Conservation (phyloP, 2,329 filamentous ascomycete genomes). For the Venturia nashicola region DNA sequence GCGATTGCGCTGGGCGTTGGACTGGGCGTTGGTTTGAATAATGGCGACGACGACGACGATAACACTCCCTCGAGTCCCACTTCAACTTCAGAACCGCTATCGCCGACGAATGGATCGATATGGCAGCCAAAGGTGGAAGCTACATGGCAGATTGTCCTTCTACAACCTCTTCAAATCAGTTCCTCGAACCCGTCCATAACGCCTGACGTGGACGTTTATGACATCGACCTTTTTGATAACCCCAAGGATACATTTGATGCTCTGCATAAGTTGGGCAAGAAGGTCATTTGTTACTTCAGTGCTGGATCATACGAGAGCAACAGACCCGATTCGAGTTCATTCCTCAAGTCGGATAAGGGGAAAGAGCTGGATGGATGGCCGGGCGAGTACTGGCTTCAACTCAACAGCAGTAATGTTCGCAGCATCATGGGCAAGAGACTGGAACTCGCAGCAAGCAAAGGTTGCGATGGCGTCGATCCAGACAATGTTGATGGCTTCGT, state of each 20-base stretch:
- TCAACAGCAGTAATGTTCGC: constrained; percentile 45
- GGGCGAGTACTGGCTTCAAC: constrained; percentile 54
- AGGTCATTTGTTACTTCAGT: constrained; percentile 53
- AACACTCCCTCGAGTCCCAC: constrained; percentile 15
- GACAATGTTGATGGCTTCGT: constrained; percentile 59
- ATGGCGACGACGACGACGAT: constrained; percentile 13
- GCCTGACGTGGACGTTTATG: constrained; percentile 9
- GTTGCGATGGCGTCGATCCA: constrained; percentile 49
- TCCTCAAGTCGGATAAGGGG: constrained; percentile 45
- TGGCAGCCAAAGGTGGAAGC: constrained; percentile 43
- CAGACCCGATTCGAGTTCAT: constrained; percentile 45
- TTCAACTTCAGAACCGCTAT: constrained; percentile 13
- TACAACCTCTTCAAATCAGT: constrained; percentile 25
- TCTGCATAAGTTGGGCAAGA: constrained; percentile 3
- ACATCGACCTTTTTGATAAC: constrained; percentile 6
- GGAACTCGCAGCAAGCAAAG: constrained; percentile 45
- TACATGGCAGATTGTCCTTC: constrained; percentile 52
- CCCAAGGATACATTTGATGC: not conserved
- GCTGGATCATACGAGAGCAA: constrained; percentile 56
- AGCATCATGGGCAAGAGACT: constrained; percentile 52
- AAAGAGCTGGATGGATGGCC: constrained; percentile 49
- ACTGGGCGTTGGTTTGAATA: constrained; percentile 34
- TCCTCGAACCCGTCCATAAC: constrained; percentile 8
- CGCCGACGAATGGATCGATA: constrained; percentile 13
- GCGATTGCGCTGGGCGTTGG: constrained; percentile 40